Conservation (phyloP, 768 basidiomycete species). For the Strobilomyces dryophilus region DNA sequence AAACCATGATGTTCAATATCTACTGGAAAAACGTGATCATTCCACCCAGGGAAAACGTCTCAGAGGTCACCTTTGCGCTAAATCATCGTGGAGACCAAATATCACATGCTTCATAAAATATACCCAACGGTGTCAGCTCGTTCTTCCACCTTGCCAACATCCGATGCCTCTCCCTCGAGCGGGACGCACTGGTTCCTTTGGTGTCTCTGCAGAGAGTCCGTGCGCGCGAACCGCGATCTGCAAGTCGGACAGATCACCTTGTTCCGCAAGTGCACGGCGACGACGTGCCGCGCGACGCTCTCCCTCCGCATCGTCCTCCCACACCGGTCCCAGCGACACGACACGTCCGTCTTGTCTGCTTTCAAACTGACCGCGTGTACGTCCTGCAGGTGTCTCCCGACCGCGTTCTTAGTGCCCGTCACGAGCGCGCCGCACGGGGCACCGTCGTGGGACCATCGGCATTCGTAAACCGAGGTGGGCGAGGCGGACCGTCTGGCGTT, state of each 20-base stretch:
- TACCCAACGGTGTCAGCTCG: not conserved
- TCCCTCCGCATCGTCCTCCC: constrained; percentile 20
- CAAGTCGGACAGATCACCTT: constrained; percentile 19
- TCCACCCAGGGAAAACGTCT: not conserved
- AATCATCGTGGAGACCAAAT: not conserved
- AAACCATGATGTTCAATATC: not conserved
- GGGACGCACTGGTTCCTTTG: constrained; percentile 6
- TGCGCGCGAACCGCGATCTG: constrained; percentile 19
- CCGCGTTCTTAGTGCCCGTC: constrained; percentile 4
- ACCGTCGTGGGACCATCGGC: constrained; percentile 10
- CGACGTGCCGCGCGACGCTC: constrained; percentile 24
- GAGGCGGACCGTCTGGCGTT: not conserved
- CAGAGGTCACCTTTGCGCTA: not conserved
- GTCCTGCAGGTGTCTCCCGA: constrained; percentile 10
- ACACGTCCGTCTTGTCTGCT: constrained; percentile 3
- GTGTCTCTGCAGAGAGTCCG: constrained; percentile 26
- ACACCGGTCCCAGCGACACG: constrained; percentile 19
- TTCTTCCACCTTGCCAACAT: not conserved
- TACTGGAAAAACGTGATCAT: not conserved
- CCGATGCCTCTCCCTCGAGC: not conserved
- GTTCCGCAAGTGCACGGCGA: constrained; percentile 20
- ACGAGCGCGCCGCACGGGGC: not conserved
- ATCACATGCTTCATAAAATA: not conserved
- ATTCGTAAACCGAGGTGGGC: not conserved
- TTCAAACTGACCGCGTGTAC: constrained; percentile 6